Percentiles rank a stretch among this genome's conserved stretches.
These are phyloP conservation scores for Schizosaccharomyces octosporus DNA, from an alignment of 805 yeast genomes.

Conservation along the genomic window DNA sequence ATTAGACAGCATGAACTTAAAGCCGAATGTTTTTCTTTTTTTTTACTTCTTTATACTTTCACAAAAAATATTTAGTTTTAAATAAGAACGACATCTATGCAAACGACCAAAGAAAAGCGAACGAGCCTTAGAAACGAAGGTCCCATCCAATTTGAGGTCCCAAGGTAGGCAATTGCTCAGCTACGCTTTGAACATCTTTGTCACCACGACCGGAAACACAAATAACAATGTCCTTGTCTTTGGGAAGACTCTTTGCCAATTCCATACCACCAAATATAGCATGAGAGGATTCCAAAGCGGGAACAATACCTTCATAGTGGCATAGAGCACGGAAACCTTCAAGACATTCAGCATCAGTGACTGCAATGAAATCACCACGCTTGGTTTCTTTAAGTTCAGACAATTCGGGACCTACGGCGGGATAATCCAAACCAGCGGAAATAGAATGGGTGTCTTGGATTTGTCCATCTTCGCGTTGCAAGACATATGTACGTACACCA, in stretches of 20 bases:
- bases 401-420: conserved; percentile 97
- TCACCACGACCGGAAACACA: conserved; percentile 97
- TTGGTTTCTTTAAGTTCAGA: conserved; percentile 89
- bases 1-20: no score
- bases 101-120: no score
- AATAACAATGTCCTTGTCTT: conserved; percentile 61
- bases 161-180: conserved; percentile 67
- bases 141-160: conserved; percentile 95
- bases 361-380: conserved; percentile 73
- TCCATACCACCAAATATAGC: conserved; percentile 81
- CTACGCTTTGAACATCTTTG: conserved; percentile 92
- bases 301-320: conserved; percentile 91
- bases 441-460: conserved; percentile 94
- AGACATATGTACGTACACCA: conserved; percentile 82
- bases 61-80: no score
- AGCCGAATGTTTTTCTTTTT: no score
- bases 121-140: conserved; percentile 40
- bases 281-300: conserved; percentile 93
- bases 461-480: conserved; percentile 84
- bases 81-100: no score
- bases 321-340: conserved; percentile 71
- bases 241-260: conserved; percentile 58
- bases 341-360: conserved; percentile 85
- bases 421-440: conserved; percentile 95
- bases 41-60: no score